Conservation (phyloP, 192 early-diverging fungal species). For the Gigaspora rosea region DNA sequence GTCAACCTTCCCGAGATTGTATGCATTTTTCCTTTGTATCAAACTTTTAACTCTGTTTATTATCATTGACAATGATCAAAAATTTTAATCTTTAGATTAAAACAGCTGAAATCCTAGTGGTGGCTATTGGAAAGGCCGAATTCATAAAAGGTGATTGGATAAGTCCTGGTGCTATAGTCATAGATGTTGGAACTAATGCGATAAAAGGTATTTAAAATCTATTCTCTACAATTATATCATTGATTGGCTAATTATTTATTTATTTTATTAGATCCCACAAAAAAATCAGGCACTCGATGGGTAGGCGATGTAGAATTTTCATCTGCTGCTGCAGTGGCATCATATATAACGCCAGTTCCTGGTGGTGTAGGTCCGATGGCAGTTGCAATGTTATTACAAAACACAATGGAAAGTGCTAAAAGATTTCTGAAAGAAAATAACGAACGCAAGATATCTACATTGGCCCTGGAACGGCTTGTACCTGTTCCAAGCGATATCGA, state of each 20-base stretch:
- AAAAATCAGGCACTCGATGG: slow-evolving; percentile 91
- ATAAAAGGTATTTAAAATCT: slow-evolving; percentile 51
- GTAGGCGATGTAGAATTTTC: slow-evolving; percentile 95
- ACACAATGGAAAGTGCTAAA: slow-evolving; percentile 79
- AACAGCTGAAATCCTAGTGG: slow-evolving; percentile 87
- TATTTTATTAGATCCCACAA: slow-evolving; percentile 65
- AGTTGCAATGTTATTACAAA: slow-evolving; percentile 95
- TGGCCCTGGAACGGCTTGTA: slow-evolving; percentile 62
- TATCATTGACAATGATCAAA: neutral
- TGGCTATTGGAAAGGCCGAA: slow-evolving; percentile 81
- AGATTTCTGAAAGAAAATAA: slow-evolving; percentile 62
- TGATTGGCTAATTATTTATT: neutral
- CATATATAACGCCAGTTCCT: slow-evolving; percentile 92
- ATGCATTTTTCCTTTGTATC: slow-evolving; percentile 31
- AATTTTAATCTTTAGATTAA: slow-evolving; percentile 40
- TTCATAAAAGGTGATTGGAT: slow-evolving; percentile 93
- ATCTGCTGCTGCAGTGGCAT: slow-evolving; percentile 66
- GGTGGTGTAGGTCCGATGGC: slow-evolving; percentile 99
- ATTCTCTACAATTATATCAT: neutral
- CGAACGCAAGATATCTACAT: slow-evolving; percentile 51
- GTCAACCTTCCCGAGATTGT: slow-evolving; percentile 74
- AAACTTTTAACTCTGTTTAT: neutral
- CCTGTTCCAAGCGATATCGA: slow-evolving; percentile 96
- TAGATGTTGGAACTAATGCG: slow-evolving; percentile 98
- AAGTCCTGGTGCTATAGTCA: slow-evolving; percentile 89